These are phyloP conservation scores for Podaxis sp. DNA, from an alignment of 768 basidiomycete species.

Conservation along the genomic window DNA sequence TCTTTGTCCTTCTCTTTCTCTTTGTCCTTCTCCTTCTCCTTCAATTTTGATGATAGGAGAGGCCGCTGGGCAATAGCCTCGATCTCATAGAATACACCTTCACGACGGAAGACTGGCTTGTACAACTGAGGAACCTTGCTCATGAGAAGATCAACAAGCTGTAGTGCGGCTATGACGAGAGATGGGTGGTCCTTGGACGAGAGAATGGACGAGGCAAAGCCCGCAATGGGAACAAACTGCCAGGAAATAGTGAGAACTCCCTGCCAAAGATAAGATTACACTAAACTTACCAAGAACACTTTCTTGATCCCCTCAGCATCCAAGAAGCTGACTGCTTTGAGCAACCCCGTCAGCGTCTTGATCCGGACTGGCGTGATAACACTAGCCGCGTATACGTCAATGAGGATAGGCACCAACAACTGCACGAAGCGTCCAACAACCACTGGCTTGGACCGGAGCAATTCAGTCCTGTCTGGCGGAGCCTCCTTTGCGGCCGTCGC, in stretches of 20 bases:
- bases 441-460: slow-evolving; percentile 69
- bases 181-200: slow-evolving; percentile 89
- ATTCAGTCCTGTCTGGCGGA: slow-evolving; percentile 59
- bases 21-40: slow-evolving; percentile 43
- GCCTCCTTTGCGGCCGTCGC: slow-evolving; percentile 30
- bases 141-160: slow-evolving; percentile 89
- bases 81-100: slow-evolving; percentile 96
- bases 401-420: slow-evolving; percentile 86
- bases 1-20: slow-evolving; percentile 15
- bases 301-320: slow-evolving; percentile 69
- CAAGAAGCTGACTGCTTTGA: slow-evolving; percentile 90
- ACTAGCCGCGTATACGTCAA: slow-evolving; percentile 99
- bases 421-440: slow-evolving; percentile 84
- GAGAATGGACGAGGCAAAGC: slow-evolving; percentile 90
- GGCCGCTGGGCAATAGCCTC: slow-evolving; percentile 66
- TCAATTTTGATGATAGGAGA: slow-evolving; percentile 43
- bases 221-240: slow-evolving; percentile 91
- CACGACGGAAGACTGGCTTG: slow-evolving; percentile 84
- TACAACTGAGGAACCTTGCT: slow-evolving; percentile 82
- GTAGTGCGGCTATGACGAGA: slow-evolving; percentile 83
- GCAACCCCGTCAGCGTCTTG: slow-evolving; percentile 81
- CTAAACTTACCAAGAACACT: slow-evolving; percentile 66
- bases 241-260: slow-evolving; percentile 10
- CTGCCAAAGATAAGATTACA: background rate
- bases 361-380: slow-evolving; percentile 83